Conservation (phyloP, 106 monocot genomes). For the Platanthera guangdongensis region DNA sequence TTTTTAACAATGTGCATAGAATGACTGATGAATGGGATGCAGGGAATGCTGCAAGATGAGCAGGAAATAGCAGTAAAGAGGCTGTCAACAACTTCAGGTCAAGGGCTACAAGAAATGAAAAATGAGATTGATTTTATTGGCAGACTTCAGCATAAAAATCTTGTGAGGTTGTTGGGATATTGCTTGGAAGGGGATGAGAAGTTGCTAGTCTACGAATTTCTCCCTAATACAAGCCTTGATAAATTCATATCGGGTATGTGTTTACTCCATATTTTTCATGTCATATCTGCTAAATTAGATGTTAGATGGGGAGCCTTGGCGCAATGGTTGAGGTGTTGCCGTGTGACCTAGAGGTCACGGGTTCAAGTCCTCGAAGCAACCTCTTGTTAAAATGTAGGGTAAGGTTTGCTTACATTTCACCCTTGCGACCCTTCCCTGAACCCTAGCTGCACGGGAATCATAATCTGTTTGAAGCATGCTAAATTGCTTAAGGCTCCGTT, state of each 20-base stretch:
- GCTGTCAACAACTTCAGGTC: constrained; percentile 20
- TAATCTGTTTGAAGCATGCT: too few species aligned
- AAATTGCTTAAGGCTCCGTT: too few species aligned
- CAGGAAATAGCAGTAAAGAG: constrained; percentile 36
- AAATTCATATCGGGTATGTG: constrained; percentile 24
- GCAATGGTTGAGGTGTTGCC: too few species aligned
- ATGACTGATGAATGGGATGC: not conserved
- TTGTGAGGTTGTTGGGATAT: constrained; percentile 26
- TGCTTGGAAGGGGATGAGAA: constrained; percentile 34
- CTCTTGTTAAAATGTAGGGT: too few species aligned
- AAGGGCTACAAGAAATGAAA: constrained; percentile 32
- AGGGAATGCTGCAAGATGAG: constrained; percentile 25
- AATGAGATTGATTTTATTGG: constrained; percentile 33
- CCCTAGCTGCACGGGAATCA: too few species aligned
- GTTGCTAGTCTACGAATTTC: constrained; percentile 34
- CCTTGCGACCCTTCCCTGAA: too few species aligned
- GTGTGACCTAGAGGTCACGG: too few species aligned
- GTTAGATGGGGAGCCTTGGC: too few species aligned
- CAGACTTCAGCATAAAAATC: constrained; percentile 37
- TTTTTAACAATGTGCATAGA: too few species aligned
- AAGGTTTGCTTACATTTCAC: too few species aligned
- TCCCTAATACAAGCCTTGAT: constrained; percentile 35
- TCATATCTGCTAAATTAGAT: too few species aligned
- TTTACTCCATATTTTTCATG: not conserved
- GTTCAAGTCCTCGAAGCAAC: too few species aligned